Conservation (phyloP, 192 early-diverging fungal species). For the Entomortierella beljakovae region DNA sequence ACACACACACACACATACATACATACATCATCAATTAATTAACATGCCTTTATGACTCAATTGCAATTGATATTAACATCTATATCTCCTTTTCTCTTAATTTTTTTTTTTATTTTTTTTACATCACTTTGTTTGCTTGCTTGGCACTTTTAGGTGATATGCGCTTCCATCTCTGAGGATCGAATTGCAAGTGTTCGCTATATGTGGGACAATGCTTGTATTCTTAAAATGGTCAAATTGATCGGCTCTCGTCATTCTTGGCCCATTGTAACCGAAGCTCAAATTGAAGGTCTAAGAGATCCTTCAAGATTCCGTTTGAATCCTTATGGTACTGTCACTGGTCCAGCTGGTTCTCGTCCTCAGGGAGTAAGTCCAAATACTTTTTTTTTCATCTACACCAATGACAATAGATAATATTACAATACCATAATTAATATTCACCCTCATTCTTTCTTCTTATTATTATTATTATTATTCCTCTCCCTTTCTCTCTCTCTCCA, state of each 20-base stretch:
- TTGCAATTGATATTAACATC: background rate
- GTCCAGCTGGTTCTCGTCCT: conserved; percentile 19
- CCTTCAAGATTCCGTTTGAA: conserved; percentile 49
- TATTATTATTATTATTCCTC: too few species aligned
- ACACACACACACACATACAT: too few species aligned
- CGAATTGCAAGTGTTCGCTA: conserved; percentile 48
- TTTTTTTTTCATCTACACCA: background rate
- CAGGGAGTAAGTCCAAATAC: conserved; percentile 8
- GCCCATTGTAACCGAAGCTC: conserved; percentile 55
- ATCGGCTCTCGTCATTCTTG: conserved; percentile 50
- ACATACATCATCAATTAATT: too few species aligned
- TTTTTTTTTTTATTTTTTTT: background rate
- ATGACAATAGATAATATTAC: too few species aligned
- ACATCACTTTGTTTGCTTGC: background rate
- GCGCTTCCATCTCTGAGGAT: conserved; percentile 31
- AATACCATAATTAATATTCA: too few species aligned
- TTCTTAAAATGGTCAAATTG: conserved; percentile 52
- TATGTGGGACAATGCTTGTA: conserved; percentile 50
- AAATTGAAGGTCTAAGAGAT: conserved; percentile 46
- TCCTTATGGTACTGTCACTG: conserved; percentile 44
- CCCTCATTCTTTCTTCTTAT: too few species aligned
- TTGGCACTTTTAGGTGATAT: conserved; percentile 21
- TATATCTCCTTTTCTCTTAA: background rate
- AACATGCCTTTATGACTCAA: too few species aligned
- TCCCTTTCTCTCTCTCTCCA: background rate